Conservation (phyloP, 2,329 filamentous ascomycete species). For the Aspergillus piperis region DNA sequence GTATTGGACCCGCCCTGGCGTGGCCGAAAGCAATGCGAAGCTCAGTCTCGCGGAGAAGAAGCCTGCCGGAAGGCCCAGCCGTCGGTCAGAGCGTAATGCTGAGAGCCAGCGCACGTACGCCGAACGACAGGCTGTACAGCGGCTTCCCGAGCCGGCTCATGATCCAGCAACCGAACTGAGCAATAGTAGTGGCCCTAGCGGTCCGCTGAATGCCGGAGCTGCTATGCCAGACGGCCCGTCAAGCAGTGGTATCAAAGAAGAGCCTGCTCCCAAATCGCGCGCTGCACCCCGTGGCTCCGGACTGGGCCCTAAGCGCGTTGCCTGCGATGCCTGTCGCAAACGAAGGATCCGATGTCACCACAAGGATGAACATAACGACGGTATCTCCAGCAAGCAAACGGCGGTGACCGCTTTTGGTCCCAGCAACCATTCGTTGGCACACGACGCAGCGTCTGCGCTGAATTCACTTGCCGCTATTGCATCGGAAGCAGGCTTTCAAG, state of each 20-base stretch:
- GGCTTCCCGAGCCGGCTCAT: slow-evolving; percentile 31
- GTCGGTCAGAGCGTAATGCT: slow-evolving; percentile 57
- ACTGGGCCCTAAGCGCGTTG: slow-evolving; percentile 60
- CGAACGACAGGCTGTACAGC: slow-evolving; percentile 41
- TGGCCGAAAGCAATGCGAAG: slow-evolving; percentile 52
- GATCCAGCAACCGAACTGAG: slow-evolving; percentile 19
- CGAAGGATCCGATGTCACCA: slow-evolving; percentile 65
- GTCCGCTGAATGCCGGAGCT: slow-evolving; percentile 28
- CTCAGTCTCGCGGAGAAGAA: slow-evolving; percentile 56
- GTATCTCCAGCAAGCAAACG: slow-evolving; percentile 30
- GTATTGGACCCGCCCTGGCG: slow-evolving; percentile 62
- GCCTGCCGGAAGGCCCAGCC: slow-evolving; percentile 56
- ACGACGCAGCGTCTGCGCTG: slow-evolving; percentile 43
- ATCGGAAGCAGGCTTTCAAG: slow-evolving; percentile 37
- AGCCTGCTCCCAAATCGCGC: slow-evolving; percentile 35
- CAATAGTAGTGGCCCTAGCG: slow-evolving; percentile 20
- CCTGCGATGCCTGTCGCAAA: slow-evolving; percentile 64
- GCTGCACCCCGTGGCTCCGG: slow-evolving; percentile 59
- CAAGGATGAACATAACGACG: slow-evolving; percentile 54
- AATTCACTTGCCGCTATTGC: slow-evolving; percentile 43
- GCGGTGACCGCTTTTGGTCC: slow-evolving; percentile 33
- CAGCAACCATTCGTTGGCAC: slow-evolving; percentile 35
- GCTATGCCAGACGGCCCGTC: slow-evolving; percentile 23
- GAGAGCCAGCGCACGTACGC: slow-evolving; percentile 44
- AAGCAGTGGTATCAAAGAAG: slow-evolving; percentile 29